These are phyloP conservation scores for Ceriops decandra DNA, from an alignment of 345 rosid genomes.

Conservation along the genomic window DNA sequence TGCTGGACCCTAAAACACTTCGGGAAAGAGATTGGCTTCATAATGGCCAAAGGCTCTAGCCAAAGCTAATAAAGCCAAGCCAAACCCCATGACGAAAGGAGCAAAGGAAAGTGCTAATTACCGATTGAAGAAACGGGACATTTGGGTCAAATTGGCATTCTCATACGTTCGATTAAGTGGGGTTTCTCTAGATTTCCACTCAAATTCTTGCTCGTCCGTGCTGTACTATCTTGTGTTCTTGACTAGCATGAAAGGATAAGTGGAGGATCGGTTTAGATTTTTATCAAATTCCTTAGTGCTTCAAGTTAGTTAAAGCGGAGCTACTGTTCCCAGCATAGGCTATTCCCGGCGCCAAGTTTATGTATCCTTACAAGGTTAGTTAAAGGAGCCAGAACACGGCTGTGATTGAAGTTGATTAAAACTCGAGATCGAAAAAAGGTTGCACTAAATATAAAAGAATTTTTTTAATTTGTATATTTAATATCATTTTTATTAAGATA, in stretches of 20 bases:
- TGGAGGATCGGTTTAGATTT: constrained; percentile 30
- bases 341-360: neutral
- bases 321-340: neutral
- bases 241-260: constrained; percentile 60
- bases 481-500: too few species aligned
- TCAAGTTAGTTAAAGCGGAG: constrained; percentile 57
- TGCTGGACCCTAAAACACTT: too few species aligned
- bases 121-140: neutral
- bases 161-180: constrained; percentile 42
- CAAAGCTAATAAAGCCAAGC: constrained; percentile 8
- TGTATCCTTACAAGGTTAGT: neutral
- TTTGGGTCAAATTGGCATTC: neutral
- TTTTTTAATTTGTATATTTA: too few species aligned
- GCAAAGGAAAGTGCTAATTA: neutral
- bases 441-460: too few species aligned
- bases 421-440: too few species aligned
- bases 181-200: constrained; percentile 71
- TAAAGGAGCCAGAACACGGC: neutral
- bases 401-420: too few species aligned
- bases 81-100: neutral
- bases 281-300: constrained; percentile 41
- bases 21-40: too few species aligned
- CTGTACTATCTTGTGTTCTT: constrained; percentile 38
- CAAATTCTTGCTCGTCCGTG: constrained; percentile 23
- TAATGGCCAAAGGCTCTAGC: too few species aligned